Base-by-base conservation (phyloP, 1,284 basidiomycete genomes). In the Melampsora larici-populina region DNA sequence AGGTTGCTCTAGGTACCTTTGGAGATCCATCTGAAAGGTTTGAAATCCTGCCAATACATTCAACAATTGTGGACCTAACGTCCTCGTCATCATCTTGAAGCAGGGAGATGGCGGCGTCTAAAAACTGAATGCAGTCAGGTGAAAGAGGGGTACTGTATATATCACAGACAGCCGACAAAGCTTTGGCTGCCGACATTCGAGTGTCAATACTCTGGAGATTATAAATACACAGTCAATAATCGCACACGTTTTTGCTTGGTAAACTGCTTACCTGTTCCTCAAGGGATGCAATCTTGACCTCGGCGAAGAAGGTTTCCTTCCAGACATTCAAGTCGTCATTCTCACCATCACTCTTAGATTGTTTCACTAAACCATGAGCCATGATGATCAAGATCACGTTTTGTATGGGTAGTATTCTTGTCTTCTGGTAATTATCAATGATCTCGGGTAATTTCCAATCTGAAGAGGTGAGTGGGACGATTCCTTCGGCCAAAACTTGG, bases 61-160 rank as follows among this genome's bases (percentile, higher is more conserved):
- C 43, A 31, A 70, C 63, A n/a, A 77, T 29, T 33, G 31, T 21
- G 0, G 18, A 24, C 29, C 74, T 18, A 24, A 77, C 67, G 26
- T 77, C 74, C 49, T 77, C 74, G 68, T 77, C 74, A 63, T 77
- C 66, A 24, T 77, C 74, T 77, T 77, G 66, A 21, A 77, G 67
- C 18, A 77, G 40, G 36, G 9, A 60, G 18, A 70, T 77, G 13
- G 60, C 40, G 17, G 68, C 40, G 33, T 69, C 66, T 26, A 77
- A 62, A 64, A 77, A 68, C 29, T 46, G 58, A 11, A 70, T 60
- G 55, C 51, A 68, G 43, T 43, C 33, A n/a, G 36, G 58, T 0
- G 31, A 48, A 8, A 55, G 62, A 26, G 69, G 68, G 60, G 60
- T 11, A 21, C 15, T n/a, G 33, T 62, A 40, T 6, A n/a, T 43